Conservation (phyloP, 768 basidiomycete species). For the Termitomyces titanicus region DNA sequence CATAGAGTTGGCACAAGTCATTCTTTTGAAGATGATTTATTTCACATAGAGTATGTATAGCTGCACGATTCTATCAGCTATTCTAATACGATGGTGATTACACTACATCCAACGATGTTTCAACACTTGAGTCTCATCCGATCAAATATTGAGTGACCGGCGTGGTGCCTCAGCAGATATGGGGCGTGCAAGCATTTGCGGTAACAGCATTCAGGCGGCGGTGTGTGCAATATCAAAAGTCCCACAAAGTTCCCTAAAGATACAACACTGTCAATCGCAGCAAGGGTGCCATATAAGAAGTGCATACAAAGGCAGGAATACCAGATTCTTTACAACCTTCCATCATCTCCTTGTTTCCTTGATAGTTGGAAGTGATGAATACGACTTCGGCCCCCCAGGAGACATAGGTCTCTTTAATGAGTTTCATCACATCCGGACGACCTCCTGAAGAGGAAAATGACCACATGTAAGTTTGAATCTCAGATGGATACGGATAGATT, state of each 20-base stretch:
- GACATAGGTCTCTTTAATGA: conserved; percentile 68
- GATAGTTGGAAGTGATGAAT: conserved; percentile 78
- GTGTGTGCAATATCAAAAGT: conserved; percentile 40
- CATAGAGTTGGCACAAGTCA: not conserved
- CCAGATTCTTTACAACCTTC: conserved; percentile 71
- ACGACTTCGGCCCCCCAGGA: conserved; percentile 82
- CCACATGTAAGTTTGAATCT: not conserved
- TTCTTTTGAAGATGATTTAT: not conserved
- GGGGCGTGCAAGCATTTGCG: not conserved
- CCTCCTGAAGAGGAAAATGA: conserved; percentile 36
- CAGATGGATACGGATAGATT: not conserved
- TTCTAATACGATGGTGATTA: not conserved
- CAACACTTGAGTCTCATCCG: too few relatives aligned
- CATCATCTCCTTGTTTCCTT: conserved; percentile 81
- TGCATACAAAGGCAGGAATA: conserved; percentile 61
- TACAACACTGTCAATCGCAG: not conserved
- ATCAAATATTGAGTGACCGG: not conserved
- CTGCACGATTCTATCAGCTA: not conserved
- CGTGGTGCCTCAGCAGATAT: not conserved
- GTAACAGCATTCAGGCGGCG: not conserved
- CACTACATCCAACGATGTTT: not conserved
- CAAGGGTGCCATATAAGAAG: not conserved
- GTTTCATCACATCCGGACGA: conserved; percentile 75
- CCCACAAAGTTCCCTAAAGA: conserved; percentile 63
- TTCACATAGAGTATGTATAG: not conserved